Base-by-base conservation (phyloP, 495 filamentous ascomycete genomes). In the Trypethelium eluteriae region DNA sequence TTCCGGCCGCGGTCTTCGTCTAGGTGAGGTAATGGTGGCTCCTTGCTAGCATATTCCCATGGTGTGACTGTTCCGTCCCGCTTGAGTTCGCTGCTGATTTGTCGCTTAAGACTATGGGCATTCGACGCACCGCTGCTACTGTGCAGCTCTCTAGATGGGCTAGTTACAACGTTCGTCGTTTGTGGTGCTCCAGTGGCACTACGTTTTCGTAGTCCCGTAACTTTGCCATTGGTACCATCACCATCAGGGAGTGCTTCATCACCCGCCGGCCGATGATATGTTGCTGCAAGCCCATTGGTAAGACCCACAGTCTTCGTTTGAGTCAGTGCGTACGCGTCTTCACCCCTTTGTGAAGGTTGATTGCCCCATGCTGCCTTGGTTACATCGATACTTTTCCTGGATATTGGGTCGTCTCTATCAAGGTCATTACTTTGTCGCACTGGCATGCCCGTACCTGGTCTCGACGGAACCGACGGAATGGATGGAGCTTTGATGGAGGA, bases 401-500 rank as follows among this genome's bases (percentile, higher is more conserved):
- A 0, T 18, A 35, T 32, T 14, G 53, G n/a, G 14, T 18, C 53
- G 6, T 7, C 14, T 3, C 18, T 59, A 3, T 59, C 32, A n/a
- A 59, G 36, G 9, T 59, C 53, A 36, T 59, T 36, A 2, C 53
- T 36, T 2, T 18, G 25, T 36, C 32, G 10, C 5, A 10, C 32
- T 59, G 34, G 53, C 18, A 59, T 6, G 32, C 53, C 1, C 32
- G 53, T 59, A 7, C 18, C 53, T 36, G 53, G 53, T 14, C 53
- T 59, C 14, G 53, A 35, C 6, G 53, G 6, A 35, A 18, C 32
- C 32, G 53, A 59, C 7, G 53, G 53, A 14, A 59, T 59, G 6
- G 53, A 59, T 6, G 53, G 53, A 59, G 53, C 5, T 14, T 59
- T 59, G 53, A 59, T 59, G 7, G 53, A 59, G 32, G 53, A 59